Conservation (phyloP, 1,139 yeast species). For the Candida labiduridarum region DNA sequence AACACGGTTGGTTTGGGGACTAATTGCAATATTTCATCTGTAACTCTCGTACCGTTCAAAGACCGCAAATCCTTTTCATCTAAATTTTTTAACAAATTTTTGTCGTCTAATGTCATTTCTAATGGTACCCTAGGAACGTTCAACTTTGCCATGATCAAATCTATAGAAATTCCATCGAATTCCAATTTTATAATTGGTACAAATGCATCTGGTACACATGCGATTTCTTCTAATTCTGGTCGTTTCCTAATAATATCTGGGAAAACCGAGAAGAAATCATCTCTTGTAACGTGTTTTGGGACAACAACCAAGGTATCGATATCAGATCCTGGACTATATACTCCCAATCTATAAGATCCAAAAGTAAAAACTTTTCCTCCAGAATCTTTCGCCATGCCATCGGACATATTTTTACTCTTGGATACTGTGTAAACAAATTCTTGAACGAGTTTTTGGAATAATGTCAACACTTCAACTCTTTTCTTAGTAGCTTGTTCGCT, state of each 20-base stretch:
- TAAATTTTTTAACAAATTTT: slow-evolving; percentile 76
- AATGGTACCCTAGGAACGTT: slow-evolving; percentile 82
- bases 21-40: slow-evolving; percentile 84
- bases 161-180: slow-evolving; percentile 87
- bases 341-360: slow-evolving; percentile 94
- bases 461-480: slow-evolving; percentile 71
- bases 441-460: slow-evolving; percentile 70
- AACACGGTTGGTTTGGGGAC: slow-evolving; percentile 95
- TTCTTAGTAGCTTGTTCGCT: slow-evolving; percentile 77
- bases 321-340: slow-evolving; percentile 98
- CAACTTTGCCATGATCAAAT: slow-evolving; percentile 79
- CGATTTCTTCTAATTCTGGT: slow-evolving; percentile 84
- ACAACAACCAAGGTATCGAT: slow-evolving; percentile 94
- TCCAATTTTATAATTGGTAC: slow-evolving; percentile 93
- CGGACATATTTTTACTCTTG: slow-evolving; percentile 83
- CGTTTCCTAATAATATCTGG: slow-evolving; percentile 65
- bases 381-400: slow-evolving; percentile 95
- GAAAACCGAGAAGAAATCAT: slow-evolving; percentile 84
- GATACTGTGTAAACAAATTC: slow-evolving; percentile 86
- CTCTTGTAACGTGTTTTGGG: slow-evolving; percentile 92
- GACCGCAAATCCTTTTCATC: slow-evolving; percentile 91
- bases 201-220: slow-evolving; percentile 94
- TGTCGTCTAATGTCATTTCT: slow-evolving; percentile 76
- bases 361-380: slow-evolving; percentile 96
- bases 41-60: slow-evolving; percentile 93